phyloP scores from a whole-genome alignment of 768 basidiomycete species.

The Pulveroboletus sp. region DNA sequence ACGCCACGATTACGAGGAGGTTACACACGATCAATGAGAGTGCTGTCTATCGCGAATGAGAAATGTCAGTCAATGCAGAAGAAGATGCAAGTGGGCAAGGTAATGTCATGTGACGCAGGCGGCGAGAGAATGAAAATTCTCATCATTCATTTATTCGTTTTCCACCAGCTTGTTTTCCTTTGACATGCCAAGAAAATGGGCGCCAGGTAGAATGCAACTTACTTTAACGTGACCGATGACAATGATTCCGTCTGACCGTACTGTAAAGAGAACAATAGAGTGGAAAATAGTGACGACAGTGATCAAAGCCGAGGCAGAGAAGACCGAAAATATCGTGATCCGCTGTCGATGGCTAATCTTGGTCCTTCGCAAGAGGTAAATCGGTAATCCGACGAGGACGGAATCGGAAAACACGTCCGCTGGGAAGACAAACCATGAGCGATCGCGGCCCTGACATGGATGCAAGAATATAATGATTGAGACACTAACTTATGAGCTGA shows the following conservation, averaged over 20 bases:
- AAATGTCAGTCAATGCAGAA: background rate
- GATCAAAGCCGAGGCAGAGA: conserved; percentile 19
- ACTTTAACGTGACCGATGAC: conserved; percentile 25
- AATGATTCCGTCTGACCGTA: background rate
- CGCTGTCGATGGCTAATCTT: conserved; percentile 10
- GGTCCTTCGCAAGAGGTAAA: conserved; percentile 9
- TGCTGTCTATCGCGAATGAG: conserved; percentile 13
- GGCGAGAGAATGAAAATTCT: background rate
- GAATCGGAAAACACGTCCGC: conserved; percentile 21
- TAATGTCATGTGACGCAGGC: background rate
- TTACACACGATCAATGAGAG: conserved; percentile 25
- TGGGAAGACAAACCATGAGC: background rate
- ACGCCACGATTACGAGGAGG: conserved; percentile 24
- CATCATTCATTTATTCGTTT: background rate
- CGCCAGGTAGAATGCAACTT: background rate
- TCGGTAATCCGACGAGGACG: conserved; percentile 15
- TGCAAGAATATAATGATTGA: background rate
- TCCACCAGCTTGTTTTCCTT: background rate
- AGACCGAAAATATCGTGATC: conserved; percentile 17
- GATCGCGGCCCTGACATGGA: background rate
- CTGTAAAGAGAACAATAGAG: conserved; percentile 5
- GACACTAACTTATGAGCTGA: conserved; percentile 20
- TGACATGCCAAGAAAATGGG: background rate
- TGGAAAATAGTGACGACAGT: conserved; percentile 20
- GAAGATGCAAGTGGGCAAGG: too few relatives aligned